Percentiles rank a stretch among this genome's conserved stretches.
These are phyloP conservation scores for Kuraishia hungarica DNA, from an alignment of 805 yeast genomes.

Conservation along the genomic window DNA sequence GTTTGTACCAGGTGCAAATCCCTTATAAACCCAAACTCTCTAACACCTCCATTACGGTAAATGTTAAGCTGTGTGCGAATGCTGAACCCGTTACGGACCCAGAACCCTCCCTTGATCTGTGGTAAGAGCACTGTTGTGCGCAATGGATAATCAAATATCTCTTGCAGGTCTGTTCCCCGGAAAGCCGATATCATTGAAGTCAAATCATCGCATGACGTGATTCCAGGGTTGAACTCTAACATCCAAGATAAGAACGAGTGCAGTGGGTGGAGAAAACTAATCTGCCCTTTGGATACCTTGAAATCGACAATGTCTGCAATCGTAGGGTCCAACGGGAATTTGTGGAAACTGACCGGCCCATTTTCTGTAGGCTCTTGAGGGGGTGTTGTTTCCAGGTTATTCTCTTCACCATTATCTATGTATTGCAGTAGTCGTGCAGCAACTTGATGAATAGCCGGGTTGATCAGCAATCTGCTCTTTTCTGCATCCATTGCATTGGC, in stretches of 20 bases:
- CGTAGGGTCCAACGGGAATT: neutral
- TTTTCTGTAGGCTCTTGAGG: neutral
- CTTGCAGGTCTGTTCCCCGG: slow-evolving; percentile 8
- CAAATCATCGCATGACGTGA: slow-evolving; percentile 15
- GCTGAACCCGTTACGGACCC: slow-evolving; percentile 92
- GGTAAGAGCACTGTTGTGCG: slow-evolving; percentile 70
- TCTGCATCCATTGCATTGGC: slow-evolving; percentile 17
- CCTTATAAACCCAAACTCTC: slow-evolving; percentile 77
- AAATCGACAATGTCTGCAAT: slow-evolving; percentile 20
- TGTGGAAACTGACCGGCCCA: neutral
- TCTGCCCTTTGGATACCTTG: slow-evolving; percentile 35
- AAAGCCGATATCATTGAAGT: slow-evolving; percentile 9
- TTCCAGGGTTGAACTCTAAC: slow-evolving; percentile 40
- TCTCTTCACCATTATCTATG: neutral
- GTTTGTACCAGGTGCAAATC: slow-evolving; percentile 72
- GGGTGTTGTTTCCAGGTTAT: no score
- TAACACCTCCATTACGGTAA: slow-evolving; percentile 66
- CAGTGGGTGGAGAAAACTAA: slow-evolving; percentile 74
- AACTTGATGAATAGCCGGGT: neutral
- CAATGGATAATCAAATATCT: slow-evolving; percentile 64
- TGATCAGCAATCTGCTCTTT: neutral
- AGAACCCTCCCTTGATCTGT: slow-evolving; percentile 80
- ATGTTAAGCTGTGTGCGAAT: slow-evolving; percentile 72
- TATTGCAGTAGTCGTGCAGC: neutral
- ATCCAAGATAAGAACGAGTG: slow-evolving; percentile 69